phyloP scores from a whole-genome alignment of 1,284 basidiomycete species.

The Puccinia coronata region DNA sequence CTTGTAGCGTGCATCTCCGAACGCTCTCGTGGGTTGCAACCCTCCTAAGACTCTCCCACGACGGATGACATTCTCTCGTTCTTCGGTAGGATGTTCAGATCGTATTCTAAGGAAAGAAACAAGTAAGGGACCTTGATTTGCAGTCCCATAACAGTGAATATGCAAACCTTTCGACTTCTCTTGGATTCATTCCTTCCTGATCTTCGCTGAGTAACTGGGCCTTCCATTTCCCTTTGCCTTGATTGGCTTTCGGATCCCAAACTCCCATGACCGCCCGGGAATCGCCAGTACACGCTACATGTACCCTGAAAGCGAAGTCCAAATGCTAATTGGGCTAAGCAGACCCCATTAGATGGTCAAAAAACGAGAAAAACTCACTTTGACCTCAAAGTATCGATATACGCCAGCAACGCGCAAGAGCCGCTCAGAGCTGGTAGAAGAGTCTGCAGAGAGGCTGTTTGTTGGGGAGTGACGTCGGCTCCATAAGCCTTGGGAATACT shows the following conservation, averaged over 20 bases:
- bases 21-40: constrained; percentile 89
- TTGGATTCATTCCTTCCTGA: constrained; percentile 88
- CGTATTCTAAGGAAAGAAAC: constrained; percentile 68
- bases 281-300: constrained; percentile 90
- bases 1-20: constrained; percentile 66
- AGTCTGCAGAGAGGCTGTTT: constrained; percentile 59
- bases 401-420: constrained; percentile 80
- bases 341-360: background rate
- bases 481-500: constrained; percentile 18
- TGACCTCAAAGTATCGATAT: constrained; percentile 72
- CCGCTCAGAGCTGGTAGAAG: constrained; percentile 78
- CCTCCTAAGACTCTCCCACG: constrained; percentile 74
- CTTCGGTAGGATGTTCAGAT: constrained; percentile 75
- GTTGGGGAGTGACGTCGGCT: constrained; percentile 40
- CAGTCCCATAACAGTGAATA: background rate
- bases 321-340: constrained; percentile 35
- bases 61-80: constrained; percentile 77
- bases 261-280: constrained; percentile 92
- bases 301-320: constrained; percentile 61
- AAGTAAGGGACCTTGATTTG: background rate
- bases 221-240: constrained; percentile 68
- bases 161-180: constrained; percentile 64
- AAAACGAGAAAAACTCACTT: constrained; percentile 18
- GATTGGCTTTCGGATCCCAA: constrained; percentile 63
- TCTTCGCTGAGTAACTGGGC: constrained; percentile 91